A percentile compares a stretch with the other conserved stretches of the same genome.
Conservation (phyloP, 495 filamentous ascomycete species). For the Lasiosphaeria ovina region DNA sequence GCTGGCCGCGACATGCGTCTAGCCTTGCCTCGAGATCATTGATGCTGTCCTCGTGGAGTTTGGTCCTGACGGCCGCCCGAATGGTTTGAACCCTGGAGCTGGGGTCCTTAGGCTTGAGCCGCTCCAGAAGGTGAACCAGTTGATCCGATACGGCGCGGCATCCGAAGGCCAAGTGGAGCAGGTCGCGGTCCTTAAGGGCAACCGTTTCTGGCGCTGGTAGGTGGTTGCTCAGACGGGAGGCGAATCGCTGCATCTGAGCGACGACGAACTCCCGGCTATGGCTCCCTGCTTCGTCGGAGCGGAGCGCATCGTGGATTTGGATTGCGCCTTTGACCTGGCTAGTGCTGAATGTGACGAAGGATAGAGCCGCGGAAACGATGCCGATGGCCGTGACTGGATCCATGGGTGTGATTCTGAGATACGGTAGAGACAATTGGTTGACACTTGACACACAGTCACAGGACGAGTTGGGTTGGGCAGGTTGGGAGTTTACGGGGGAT, state of each 20-base stretch:
- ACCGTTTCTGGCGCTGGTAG: constrained; percentile 3
- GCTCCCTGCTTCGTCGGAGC: constrained; percentile 26
- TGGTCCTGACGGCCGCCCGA: constrained; percentile 20
- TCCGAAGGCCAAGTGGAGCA: constrained; percentile 22
- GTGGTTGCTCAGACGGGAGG: constrained; percentile 11
- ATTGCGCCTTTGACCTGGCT: constrained; percentile 27
- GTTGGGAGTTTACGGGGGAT: no score
- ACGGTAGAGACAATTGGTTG: neutral
- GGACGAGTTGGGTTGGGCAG: no score
- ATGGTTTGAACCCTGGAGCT: constrained; percentile 22
- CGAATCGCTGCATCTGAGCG: constrained; percentile 13
- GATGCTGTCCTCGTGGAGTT: constrained; percentile 21
- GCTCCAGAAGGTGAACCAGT: constrained; percentile 22
- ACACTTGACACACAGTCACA: no score
- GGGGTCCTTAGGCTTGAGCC: constrained; percentile 24
- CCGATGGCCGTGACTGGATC: constrained; percentile 42
- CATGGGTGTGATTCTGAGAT: constrained; percentile 25
- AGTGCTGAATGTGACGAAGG: constrained; percentile 40
- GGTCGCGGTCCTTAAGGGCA: constrained; percentile 24
- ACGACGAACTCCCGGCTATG: constrained; percentile 20
- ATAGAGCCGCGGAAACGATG: constrained; percentile 34
- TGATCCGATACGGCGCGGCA: constrained; percentile 20
- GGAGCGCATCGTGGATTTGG: constrained; percentile 28
- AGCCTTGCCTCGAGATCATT: constrained; percentile 23
- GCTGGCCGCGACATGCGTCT: constrained; percentile 12